Evolutionary conservation across 1,284 basidiomycete genomes (phyloP).

Genomic region (Somion occarium): DNA sequence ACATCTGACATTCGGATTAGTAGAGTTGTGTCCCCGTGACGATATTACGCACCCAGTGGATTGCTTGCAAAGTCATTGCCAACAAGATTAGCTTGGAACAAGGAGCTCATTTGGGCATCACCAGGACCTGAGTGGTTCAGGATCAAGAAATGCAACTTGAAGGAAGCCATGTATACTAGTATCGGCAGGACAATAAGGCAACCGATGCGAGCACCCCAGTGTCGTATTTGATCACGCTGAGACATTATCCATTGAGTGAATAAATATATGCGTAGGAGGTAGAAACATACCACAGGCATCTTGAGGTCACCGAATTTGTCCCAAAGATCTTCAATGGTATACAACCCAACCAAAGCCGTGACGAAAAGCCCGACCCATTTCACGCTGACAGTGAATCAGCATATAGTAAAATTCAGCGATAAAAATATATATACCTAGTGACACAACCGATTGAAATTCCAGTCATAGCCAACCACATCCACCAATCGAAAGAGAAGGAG

Average conservation of each 20-base stretch:
- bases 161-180: conserved; percentile 88
- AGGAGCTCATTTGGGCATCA: conserved; percentile 96
- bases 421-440: conserved; percentile 54
- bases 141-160: conserved; percentile 96
- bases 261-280: not conserved
- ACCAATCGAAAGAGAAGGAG: conserved; percentile 94
- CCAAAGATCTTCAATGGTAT: conserved; percentile 98
- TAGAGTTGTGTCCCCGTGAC: no score
- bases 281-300: conserved; percentile 75
- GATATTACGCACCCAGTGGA: no score
- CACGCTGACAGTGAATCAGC: conserved; percentile 49
- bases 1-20: conserved; percentile 61
- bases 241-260: not conserved
- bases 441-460: conserved; percentile 94
- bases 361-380: conserved; percentile 98
- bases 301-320: conserved; percentile 95
- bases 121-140: conserved; percentile 94
- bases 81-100: conserved; percentile 95
- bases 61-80: conserved; percentile 92
- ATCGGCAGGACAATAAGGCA: conserved; percentile 90
- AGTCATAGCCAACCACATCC: conserved; percentile 90
- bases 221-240: conserved; percentile 79
- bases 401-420: not conserved
- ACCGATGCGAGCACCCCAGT: conserved; percentile 85
- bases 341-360: conserved; percentile 90